Percentiles rank a stretch among this genome's conserved stretches.
phyloP scores from a whole-genome alignment of 2,329 filamentous ascomycete genomes.

The Aspergillus piperis region DNA sequence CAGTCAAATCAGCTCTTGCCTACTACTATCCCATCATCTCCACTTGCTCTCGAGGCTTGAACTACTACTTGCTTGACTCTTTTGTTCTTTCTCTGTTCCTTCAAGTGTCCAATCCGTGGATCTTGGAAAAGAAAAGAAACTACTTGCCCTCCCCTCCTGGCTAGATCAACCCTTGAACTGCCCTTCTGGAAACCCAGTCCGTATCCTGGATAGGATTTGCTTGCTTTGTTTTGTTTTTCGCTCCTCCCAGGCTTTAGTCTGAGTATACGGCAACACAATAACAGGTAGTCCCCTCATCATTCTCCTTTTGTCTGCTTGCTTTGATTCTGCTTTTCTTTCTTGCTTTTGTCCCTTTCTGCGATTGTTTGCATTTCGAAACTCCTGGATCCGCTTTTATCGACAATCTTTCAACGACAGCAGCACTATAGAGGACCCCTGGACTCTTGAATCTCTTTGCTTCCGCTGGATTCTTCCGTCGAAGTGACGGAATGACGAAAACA shows the following conservation, averaged over 20 bases:
- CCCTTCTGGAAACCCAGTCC: conserved; percentile 31
- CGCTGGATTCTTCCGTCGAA: conserved; percentile 21
- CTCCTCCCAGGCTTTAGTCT: conserved; percentile 27
- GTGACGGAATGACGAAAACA: conserved; percentile 26
- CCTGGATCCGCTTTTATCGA: conserved; percentile 10
- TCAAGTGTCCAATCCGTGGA: conserved; percentile 22
- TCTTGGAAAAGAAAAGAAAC: conserved; percentile 19
- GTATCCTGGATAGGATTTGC: conserved; percentile 37
- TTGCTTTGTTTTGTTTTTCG: conserved; percentile 33
- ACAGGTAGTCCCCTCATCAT: conserved; percentile 48
- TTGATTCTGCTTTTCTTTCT: conserved; percentile 19
- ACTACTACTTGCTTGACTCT: conserved; percentile 7
- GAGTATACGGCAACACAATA: conserved; percentile 31
- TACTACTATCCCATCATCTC: conserved; percentile 4
- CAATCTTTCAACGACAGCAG: conserved; percentile 7
- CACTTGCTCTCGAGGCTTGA: conserved; percentile 4
- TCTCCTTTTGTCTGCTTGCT: conserved; percentile 25
- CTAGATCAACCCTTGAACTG: conserved; percentile 22
- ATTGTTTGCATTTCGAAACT: conserved; percentile 8
- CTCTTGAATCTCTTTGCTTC: conserved; percentile 10
- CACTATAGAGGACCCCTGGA: conserved; percentile 11
- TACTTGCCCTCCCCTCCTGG: conserved; percentile 20
- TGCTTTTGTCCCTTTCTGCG: conserved; percentile 14
- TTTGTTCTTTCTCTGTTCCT: conserved; percentile 14
- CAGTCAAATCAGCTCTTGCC: conserved; percentile 21